A percentile compares a stretch with the other conserved stretches of the same genome.
Conservation (phyloP, 306 rosid genomes). For the Cucumis sativus region DNA sequence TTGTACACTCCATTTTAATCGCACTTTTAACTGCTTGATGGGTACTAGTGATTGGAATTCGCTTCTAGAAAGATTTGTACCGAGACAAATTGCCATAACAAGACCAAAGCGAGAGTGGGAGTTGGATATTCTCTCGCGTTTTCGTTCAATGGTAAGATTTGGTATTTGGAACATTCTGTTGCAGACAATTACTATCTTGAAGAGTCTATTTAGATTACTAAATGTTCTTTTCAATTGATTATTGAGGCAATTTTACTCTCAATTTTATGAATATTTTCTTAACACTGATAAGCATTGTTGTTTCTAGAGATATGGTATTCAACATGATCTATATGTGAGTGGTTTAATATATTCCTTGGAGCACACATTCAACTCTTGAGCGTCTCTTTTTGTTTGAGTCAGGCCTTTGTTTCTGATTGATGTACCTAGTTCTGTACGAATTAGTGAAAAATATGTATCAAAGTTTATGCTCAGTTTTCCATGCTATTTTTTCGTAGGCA, state of each 20-base stretch:
- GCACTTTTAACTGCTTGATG: background rate
- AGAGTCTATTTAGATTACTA: background rate
- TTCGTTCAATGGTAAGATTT: conserved; percentile 55
- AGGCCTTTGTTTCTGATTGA: background rate
- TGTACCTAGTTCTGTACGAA: background rate
- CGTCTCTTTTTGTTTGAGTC: background rate
- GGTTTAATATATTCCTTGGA: background rate
- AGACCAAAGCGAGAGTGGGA: conserved; percentile 89
- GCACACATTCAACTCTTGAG: background rate
- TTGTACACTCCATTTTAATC: background rate
- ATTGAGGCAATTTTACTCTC: background rate
- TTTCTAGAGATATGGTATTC: background rate
- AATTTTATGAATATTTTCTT: background rate
- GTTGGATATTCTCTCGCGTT: conserved; percentile 80
- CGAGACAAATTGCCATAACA: conserved; percentile 88
- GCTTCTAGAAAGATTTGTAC: conserved; percentile 70
- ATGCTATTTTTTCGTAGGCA: background rate
- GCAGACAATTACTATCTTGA: background rate
- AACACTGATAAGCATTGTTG: background rate
- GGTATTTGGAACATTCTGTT: background rate
- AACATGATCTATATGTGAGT: background rate
- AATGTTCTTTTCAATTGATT: background rate
- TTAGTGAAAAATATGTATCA: background rate
- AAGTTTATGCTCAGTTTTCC: background rate
- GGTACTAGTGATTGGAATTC: conserved; percentile 75